phyloP scores from a whole-genome alignment of 176 grass and related monocot species.

The Eleusine coracana region DNA sequence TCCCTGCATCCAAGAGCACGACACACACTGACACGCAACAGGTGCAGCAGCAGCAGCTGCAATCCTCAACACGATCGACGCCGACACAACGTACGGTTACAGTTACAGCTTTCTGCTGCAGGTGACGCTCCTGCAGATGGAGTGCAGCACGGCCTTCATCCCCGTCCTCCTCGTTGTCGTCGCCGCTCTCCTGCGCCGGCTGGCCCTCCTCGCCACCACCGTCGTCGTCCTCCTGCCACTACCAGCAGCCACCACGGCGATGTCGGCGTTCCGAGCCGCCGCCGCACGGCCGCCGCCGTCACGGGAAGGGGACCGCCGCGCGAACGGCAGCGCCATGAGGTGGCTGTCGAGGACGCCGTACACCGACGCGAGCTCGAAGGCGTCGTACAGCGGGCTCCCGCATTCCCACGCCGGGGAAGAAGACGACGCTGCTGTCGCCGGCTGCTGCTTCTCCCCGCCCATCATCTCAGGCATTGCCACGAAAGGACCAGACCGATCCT shows the following conservation, averaged over 20 bases:
- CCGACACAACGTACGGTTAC: neutral
- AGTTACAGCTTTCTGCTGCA: constrained; percentile 11
- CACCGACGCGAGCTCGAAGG: constrained; percentile 66
- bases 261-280: neutral
- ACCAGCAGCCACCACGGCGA: neutral
- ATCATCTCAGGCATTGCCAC: neutral
- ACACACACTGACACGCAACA: neutral
- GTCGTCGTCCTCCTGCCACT: neutral
- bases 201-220: neutral
- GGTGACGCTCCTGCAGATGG: constrained; percentile 25
- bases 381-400: constrained; percentile 69
- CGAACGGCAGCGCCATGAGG: constrained; percentile 46
- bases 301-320: neutral
- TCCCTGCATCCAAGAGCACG: neutral
- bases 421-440: neutral
- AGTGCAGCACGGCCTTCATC: constrained; percentile 29
- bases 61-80: neutral
- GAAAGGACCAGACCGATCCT: neutral
- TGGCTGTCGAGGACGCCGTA: constrained; percentile 55
- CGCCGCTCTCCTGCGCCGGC: neutral
- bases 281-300: neutral
- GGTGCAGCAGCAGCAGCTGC: neutral
- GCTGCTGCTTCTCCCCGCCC: neutral
- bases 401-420: constrained; percentile 56
- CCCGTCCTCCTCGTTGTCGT: constrained; percentile 34